Evolutionary conservation across 768 basidiomycete species (phyloP), one percentile per base, ranked within the genome.

Genomic region (Chalciporus sphaerocephalus): DNA sequence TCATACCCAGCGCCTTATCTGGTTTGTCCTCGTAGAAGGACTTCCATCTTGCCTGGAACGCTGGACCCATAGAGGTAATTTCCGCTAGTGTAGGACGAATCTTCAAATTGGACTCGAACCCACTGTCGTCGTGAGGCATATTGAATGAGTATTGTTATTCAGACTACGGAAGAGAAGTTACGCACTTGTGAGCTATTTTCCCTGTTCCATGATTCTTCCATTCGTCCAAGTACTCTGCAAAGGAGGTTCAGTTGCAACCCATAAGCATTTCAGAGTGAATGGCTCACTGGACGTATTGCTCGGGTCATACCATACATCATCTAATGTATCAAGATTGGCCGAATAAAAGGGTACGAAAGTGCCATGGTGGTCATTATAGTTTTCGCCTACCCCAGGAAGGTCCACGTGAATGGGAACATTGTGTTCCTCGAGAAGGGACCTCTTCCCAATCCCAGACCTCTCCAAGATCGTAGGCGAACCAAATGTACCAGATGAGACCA

Each of bases 111-210:
- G 42, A 56, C n/a, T 57, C 63, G 3, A 16, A 12, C 6, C 47
- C 52, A n/a, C 57, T 58, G n/a, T n/a, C n/a, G 48, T 2, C 16
- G 38, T n/a, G 9, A 22, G 4, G n/a, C 7, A 20, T 16, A 33
- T 10, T 42, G n/a, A 20, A 18, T 18, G 30, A n/a, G n/a, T n/a
- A n/a, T n/a, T 23, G 21, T n/a, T 24, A 1, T 17, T 35, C 4
- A 28, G 37, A 25, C 16, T 13, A 21, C 7, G 30, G n/a, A n/a
- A n/a, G n/a, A n/a, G n/a, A n/a, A n/a, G n/a, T n/a, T n/a, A n/a
- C n/a, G n/a, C n/a, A 81, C 83, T 81, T 83, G 54, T 75, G 70
- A 2, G 78, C 67, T 50, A 83, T 64, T 23, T 74, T 51, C 2
- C 78, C 77, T 32, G 59, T 66, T 0, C 75, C 76, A 2, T 61